Conservation (phyloP, 148 eudicot species). For the Limonium bicolor region DNA sequence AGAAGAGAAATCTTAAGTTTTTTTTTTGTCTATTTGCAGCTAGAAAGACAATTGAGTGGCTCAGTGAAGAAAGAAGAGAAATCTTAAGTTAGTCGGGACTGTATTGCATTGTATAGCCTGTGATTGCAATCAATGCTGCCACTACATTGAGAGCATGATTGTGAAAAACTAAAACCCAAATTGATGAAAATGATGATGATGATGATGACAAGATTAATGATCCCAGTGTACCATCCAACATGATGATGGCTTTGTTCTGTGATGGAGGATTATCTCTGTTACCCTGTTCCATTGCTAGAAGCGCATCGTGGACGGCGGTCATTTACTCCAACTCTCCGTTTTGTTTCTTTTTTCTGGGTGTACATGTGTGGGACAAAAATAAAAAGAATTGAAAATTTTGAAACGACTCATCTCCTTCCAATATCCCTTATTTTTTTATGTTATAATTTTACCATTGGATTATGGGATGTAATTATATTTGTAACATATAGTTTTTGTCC, state of each 20-base stretch:
- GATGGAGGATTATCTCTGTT: too few species aligned
- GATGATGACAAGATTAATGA: too few species aligned
- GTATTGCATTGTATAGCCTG: conserved; percentile 9
- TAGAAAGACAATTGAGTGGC: background rate
- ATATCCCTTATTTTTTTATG: background rate
- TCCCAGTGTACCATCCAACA: too few species aligned
- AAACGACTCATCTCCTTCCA: conserved; percentile 1
- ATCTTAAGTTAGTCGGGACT: background rate
- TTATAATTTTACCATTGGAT: background rate
- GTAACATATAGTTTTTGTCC: background rate
- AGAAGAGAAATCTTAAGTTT: conserved; percentile 15
- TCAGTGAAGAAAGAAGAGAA: background rate
- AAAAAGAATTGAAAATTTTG: background rate
- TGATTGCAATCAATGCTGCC: background rate
- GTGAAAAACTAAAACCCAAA: too few species aligned
- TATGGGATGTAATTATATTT: background rate
- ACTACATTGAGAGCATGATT: too few species aligned
- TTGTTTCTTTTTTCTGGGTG: background rate
- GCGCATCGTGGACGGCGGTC: too few species aligned
- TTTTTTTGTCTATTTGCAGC: too few species aligned
- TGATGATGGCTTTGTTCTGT: too few species aligned
- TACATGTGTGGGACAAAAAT: conserved; percentile 1
- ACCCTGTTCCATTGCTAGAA: too few species aligned
- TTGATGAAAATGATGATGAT: too few species aligned
- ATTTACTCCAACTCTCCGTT: too few species aligned